Evolutionary conservation across 331 rosid genomes (phyloP).

Genomic region (Phaseolus coccineus): DNA sequence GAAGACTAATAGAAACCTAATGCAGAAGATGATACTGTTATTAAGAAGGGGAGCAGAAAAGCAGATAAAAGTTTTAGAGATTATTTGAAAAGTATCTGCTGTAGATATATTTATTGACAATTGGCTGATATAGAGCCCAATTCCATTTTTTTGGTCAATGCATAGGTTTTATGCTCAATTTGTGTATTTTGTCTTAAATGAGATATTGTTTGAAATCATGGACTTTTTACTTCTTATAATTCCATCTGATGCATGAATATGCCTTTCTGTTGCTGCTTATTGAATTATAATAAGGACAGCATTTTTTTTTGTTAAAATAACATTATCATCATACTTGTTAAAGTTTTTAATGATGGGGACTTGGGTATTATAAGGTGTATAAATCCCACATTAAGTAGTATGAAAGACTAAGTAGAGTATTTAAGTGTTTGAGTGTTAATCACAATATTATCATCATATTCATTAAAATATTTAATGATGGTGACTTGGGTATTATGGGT

Average conservation of each 20-base stretch:
- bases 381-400: background rate
- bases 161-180: background rate
- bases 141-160: conserved; percentile 1
- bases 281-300: background rate
- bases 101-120: background rate
- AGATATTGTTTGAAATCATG: conserved; percentile 11
- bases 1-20: conserved; percentile 1
- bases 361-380: background rate
- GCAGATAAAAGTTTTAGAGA: background rate
- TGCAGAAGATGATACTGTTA: conserved; percentile 5
- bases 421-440: too few species aligned
- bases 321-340: background rate
- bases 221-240: conserved; percentile 4
- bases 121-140: background rate
- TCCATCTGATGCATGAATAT: conserved; percentile 11
- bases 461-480: too few species aligned
- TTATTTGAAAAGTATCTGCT: background rate
- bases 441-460: too few species aligned
- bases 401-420: background rate
- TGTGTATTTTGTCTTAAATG: conserved; percentile 4
- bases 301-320: background rate
- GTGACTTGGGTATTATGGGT: too few species aligned
- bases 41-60: background rate
- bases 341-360: background rate
- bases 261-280: conserved; percentile 15